phyloP scores from a whole-genome alignment of 2,329 filamentous ascomycete genomes.

The Colletotrichum spinosum region DNA sequence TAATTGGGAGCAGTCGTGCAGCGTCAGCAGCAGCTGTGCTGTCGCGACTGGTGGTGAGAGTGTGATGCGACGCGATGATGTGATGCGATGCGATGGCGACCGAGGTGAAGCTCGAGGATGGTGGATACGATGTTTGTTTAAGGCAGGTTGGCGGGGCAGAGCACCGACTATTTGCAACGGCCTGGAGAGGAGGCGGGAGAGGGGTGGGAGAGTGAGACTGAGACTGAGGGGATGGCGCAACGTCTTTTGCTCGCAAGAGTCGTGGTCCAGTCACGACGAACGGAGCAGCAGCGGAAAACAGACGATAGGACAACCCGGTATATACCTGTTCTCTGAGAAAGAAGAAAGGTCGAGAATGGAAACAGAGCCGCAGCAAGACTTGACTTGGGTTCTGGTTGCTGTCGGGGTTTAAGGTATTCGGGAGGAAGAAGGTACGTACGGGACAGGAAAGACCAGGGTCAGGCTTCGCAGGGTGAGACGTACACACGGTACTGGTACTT shows the following conservation, averaged over 20 bases:
- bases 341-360: conserved; percentile 1
- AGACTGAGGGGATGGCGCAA: neutral
- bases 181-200: too few relatives aligned
- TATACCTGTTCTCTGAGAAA: neutral
- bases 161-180: neutral
- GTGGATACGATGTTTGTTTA: conserved; percentile 1
- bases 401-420: conserved; percentile 35
- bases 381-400: conserved; percentile 8
- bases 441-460: conserved; percentile 30
- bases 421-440: conserved; percentile 36
- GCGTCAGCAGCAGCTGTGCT: conserved; percentile 48
- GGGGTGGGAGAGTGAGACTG: too few relatives aligned
- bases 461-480: conserved; percentile 27
- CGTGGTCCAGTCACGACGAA: too few relatives aligned
- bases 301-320: too few relatives aligned
- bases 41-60: conserved; percentile 13
- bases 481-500: neutral
- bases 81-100: neutral
- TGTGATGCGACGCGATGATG: neutral
- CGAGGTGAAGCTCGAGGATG: conserved; percentile 3
- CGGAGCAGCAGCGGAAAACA: too few relatives aligned
- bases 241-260: neutral
- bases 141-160: conserved; percentile 25
- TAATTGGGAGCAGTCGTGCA: conserved; percentile 46
- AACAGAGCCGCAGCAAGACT: conserved; percentile 5